Evolutionary conservation across 2,329 filamentous ascomycete species (phyloP), one percentile per base, ranked within the genome.

Genomic region (Alternaria dauci): DNA sequence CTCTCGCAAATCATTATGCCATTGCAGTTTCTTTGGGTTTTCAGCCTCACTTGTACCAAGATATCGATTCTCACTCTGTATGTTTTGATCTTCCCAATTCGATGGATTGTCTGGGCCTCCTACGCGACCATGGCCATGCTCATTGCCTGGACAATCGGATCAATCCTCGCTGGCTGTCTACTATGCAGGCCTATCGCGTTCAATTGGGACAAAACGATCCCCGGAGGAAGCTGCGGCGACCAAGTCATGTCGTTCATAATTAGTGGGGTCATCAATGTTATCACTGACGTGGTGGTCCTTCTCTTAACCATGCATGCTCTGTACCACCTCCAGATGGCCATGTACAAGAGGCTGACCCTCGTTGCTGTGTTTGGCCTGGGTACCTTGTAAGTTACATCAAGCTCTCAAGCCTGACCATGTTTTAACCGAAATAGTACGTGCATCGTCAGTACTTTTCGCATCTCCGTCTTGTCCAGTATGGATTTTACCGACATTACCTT

Each of bases 161-260:
- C 48, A 7, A 52, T 52, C 23, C 48, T 52, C 34, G 48, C 48
- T 39, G 48, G 34, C 16, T 38, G 48, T 39, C 12, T 39, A n/a
- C 28, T 52, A 11, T 52, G 48, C 34, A 34, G 18, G 9, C 48
- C 48, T 6, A 25, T 71, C 28, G 52, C 58, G 7, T 71, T 58
- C 54, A 68, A 65, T 42, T 72, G 70, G 70, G 68, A 72, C 39
- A 72, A 70, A 46, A 43, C 63, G 8, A 69, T 70, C 25, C 68
- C 64, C 11, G 54, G 54, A 14, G 68, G 68, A 20, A 55, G 16
- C 12, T 72, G 68, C 48, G 34, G 48, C 34, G 34, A 52, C 23
- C 48, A 52, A 23, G 16, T 39, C 48, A 52, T 16, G 18, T 52
- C 34, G 34, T 52, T 52, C 23, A 52, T 34, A 16, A 39, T 52